Evolutionary conservation across 2,329 filamentous ascomycete species (phyloP).

Genomic region (Clonostachys rosea): DNA sequence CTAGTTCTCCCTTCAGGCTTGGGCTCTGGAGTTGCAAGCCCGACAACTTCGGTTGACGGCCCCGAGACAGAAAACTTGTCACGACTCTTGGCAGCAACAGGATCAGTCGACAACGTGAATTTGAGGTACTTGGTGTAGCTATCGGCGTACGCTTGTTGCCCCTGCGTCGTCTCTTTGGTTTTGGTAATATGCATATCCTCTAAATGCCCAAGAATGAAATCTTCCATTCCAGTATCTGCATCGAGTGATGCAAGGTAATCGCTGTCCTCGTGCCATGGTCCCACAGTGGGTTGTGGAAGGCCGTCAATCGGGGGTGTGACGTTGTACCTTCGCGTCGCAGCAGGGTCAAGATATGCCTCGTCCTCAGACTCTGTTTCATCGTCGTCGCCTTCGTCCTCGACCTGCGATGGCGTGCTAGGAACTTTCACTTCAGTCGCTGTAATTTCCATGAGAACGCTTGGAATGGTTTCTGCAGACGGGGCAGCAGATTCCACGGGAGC

Average conservation of each 20-base stretch:
- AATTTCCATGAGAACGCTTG: too few species aligned
- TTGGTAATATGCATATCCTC: slow-evolving; percentile 31
- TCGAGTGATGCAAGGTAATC: slow-evolving; percentile 36
- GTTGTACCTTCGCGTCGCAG: slow-evolving; percentile 44
- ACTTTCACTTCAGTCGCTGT: slow-evolving; percentile 15
- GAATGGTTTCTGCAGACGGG: too few species aligned
- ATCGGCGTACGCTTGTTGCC: slow-evolving; percentile 33
- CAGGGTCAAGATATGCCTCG: slow-evolving; percentile 42
- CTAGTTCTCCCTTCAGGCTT: slow-evolving; percentile 51
- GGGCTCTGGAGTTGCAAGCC: slow-evolving; percentile 41
- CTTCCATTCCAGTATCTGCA: slow-evolving; percentile 29
- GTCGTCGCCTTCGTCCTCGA: slow-evolving; percentile 44
- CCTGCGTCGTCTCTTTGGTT: slow-evolving; percentile 27
- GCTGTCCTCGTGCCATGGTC: slow-evolving; percentile 42
- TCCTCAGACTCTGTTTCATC: slow-evolving; percentile 52
- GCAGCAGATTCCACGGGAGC: too few species aligned
- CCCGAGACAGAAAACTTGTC: slow-evolving; percentile 43
- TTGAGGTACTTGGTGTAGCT: slow-evolving; percentile 48
- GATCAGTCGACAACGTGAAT: slow-evolving; percentile 52
- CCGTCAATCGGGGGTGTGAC: slow-evolving; percentile 50
- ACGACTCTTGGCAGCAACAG: slow-evolving; percentile 47
- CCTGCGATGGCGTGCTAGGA: slow-evolving; percentile 42
- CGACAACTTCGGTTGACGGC: slow-evolving; percentile 23
- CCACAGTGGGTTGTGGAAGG: slow-evolving; percentile 40
- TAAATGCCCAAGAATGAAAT: slow-evolving; percentile 41